Evolutionary conservation across 495 filamentous ascomycete genomes (phyloP), one percentile per base, ranked within the genome.

Genomic region (Hamigera avellanea): DNA sequence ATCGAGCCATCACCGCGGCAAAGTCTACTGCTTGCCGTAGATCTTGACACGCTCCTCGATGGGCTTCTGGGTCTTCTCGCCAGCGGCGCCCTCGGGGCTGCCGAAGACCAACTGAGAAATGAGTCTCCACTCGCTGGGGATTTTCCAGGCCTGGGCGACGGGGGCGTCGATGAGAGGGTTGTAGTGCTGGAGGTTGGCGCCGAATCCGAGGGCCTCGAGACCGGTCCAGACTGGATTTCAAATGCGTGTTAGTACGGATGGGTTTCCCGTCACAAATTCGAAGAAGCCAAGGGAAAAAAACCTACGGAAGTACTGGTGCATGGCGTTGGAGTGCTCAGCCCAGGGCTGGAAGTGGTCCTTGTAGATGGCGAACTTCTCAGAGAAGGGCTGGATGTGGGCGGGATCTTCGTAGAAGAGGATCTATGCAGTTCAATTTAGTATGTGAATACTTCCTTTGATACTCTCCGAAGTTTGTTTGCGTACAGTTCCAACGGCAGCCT

Each of bases 161-260:
- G 46, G 50, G 8, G 49, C 46, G 43, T 72, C 64, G 44, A 73
- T 64, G 4, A 70, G 48, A 1, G 66, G 65, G 44, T 70, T 72
- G 42, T 72, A 73, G 52, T 75, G 71, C 55, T 75, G 71, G 32
- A 75, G 53, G 48, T 73, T 74, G 26, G 56, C 62, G 27, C 69
- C 70, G 38, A 75, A 61, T 13, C 71, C 70, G 18, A 70, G 62
- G 7, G 57, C 40, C 29, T 67, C 63, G 25, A 75, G 61, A 14
- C 55, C 71, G 8, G 66, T 64, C 71, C 71, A 75, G 33, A 72
- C 62, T 65, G 31, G 29, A 13, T 15, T 28, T 9, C 14, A n/a
- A n/a, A 6, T n/a, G n/a, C n/a, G 26, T 16, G 34, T 49, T 21
- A 50, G 40, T 35, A 14, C n/a, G n/a, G n/a, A n/a, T n/a, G n/a